Base-by-base conservation (phyloP, 2,329 filamentous ascomycete genomes). In the Phialophora tarda region DNA sequence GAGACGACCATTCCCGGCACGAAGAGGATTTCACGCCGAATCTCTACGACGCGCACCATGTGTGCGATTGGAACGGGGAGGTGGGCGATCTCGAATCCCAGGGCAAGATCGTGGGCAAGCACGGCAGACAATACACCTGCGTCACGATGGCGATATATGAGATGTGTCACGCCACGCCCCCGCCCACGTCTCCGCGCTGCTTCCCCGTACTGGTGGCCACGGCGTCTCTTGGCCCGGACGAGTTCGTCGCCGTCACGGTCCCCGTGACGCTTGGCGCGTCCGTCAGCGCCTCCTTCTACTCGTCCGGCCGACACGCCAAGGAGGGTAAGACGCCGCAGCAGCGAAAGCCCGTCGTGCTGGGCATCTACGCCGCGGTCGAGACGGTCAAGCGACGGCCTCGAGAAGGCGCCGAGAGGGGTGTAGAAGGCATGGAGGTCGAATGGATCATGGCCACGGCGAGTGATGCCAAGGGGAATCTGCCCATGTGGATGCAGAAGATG, bases 361-460 rank as follows among this genome's bases (percentile, higher is more conserved):
- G 73, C 7, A 50, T 65, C 7, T 73, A 74, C 50, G 64, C 67
- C 47, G 72, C 71, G 8, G 63, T 74, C 6, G 72, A 74, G 65
- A 62, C 60, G 8, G 68, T 71, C 32, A 63, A 56, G 26, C 67
- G 64, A 14, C 47, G 30, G 60, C 32, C 50, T 3, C 5, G 41
- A 17, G 34, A 59, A 53, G 59, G 38, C 34, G 30, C 26, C 21
- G 62, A 51, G 17, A 30, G 10, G 38, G 58, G 80, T 81, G 10
- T 92, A 92, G 30, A 89, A 86, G 75, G 72, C 3, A 69, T 66
- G 24, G 74, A 77, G 4, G 82, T 91, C 55, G 88, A 90, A 76
- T 95, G 91, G 91, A 81, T 89, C 65, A 93, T 94, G 89, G 89
- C 87, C 8, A 93, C 91, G 10, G 85, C 88, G 11, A 90, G 88